Evolutionary conservation across 345 rosid species (phyloP).

Genomic region (Camelina hispida): DNA sequence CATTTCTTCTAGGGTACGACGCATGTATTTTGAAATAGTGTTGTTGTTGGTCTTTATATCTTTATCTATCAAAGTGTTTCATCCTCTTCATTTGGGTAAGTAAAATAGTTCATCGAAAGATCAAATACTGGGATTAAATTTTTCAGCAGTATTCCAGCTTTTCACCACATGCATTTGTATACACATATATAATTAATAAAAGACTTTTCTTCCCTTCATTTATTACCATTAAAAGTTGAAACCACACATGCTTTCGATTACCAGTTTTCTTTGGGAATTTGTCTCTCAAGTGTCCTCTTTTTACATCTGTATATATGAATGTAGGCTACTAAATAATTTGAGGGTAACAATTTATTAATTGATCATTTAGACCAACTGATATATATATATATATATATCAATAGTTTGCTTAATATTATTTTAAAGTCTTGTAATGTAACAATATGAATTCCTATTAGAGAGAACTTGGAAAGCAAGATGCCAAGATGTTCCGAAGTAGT

Average conservation of each 20-base stretch:
- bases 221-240: constrained; percentile 32
- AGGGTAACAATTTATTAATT: not conserved
- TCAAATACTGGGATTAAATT: constrained; percentile 10
- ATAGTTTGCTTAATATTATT: not conserved
- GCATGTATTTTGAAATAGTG: constrained; percentile 29
- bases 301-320: constrained; percentile 28
- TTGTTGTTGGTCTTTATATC: constrained; percentile 22
- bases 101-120: constrained; percentile 30
- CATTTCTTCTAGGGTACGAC: constrained; percentile 20
- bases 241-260: constrained; percentile 24
- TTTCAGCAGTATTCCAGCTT: not conserved
- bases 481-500: not conserved
- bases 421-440: not conserved
- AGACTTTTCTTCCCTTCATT: constrained; percentile 28
- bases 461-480: too few species aligned
- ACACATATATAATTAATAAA: not conserved
- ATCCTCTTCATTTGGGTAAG: constrained; percentile 26
- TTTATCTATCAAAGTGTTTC: constrained; percentile 21
- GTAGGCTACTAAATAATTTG: not conserved
- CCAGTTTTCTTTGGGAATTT: constrained; percentile 24
- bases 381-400: not conserved
- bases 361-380: not conserved
- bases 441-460: not conserved
- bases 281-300: constrained; percentile 27
- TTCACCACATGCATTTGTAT: constrained; percentile 27